Percentiles rank a stretch among this genome's conserved stretches.
These are phyloP conservation scores for Pseudocercospora musae DNA, from an alignment of 2,329 filamentous ascomycete genomes.

Conservation along the genomic window DNA sequence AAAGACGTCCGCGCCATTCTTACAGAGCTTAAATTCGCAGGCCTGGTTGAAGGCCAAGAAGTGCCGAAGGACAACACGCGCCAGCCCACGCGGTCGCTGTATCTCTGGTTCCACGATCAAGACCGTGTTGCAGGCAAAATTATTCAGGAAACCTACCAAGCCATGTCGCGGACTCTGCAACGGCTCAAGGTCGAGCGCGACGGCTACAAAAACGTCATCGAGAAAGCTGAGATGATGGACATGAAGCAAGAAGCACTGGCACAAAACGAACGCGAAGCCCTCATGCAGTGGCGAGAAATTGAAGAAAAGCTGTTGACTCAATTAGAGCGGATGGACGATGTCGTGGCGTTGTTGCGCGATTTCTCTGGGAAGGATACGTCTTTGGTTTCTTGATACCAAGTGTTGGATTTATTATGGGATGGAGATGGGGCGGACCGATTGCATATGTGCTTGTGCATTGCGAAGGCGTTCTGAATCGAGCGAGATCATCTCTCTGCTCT, in stretches of 20 bases:
- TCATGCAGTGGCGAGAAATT: conserved; percentile 60
- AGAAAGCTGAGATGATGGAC: conserved; percentile 80
- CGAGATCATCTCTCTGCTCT: background rate
- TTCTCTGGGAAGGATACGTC: conserved; percentile 34
- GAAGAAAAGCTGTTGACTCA: conserved; percentile 74
- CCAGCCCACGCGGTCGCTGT: conserved; percentile 78
- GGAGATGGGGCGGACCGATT: background rate
- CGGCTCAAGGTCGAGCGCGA: conserved; percentile 73
- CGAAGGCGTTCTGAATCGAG: background rate
- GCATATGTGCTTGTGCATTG: conserved; percentile 6
- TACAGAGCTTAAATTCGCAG: conserved; percentile 78
- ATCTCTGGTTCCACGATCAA: conserved; percentile 86
- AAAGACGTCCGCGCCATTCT: conserved; percentile 81
- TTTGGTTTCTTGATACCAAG: conserved; percentile 20
- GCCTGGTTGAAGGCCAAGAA: conserved; percentile 88
- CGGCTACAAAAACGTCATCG: conserved; percentile 68
- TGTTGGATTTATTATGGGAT: background rate
- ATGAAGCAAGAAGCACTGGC: conserved; percentile 78
- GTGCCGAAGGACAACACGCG: conserved; percentile 84
- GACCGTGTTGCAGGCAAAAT: conserved; percentile 67
- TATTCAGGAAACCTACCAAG: conserved; percentile 80
- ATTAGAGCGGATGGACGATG: conserved; percentile 75
- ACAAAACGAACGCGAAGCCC: conserved; percentile 66
- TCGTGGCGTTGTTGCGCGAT: conserved; percentile 69
- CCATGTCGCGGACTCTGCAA: conserved; percentile 81